Evolutionary conservation across 2,329 filamentous ascomycete genomes (phyloP).

Genomic region (Celoporthe dispersa): DNA sequence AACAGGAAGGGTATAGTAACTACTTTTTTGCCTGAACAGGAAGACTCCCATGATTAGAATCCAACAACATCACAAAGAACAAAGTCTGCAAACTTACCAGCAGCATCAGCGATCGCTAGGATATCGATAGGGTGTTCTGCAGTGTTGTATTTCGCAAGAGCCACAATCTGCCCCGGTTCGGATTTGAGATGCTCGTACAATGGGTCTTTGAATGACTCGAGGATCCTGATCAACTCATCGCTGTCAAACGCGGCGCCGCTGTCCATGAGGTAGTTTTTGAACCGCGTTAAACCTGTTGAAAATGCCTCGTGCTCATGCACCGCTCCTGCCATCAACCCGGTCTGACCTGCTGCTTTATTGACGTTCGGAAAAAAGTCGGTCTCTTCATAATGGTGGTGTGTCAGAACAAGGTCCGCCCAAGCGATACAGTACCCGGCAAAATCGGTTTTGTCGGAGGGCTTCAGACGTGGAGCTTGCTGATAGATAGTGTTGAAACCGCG

Average conservation of each 20-base stretch:
- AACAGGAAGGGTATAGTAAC: conserved; percentile 31
- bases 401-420: conserved; percentile 31
- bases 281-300: neutral
- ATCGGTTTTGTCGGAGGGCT: conserved; percentile 30
- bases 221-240: conserved; percentile 29
- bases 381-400: conserved; percentile 34
- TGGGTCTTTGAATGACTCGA: conserved; percentile 33
- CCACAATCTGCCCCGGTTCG: conserved; percentile 32
- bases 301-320: neutral
- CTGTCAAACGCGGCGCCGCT: conserved; percentile 17
- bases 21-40: conserved; percentile 28
- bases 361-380: conserved; percentile 33
- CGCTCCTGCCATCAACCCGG: conserved; percentile 30
- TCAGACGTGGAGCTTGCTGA: conserved; percentile 31
- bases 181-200: conserved; percentile 31
- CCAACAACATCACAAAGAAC: too few relatives aligned
- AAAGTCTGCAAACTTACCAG: conserved; percentile 22
- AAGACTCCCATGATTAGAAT: too few relatives aligned
- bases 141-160: conserved; percentile 32
- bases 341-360: conserved; percentile 31
- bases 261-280: conserved; percentile 11
- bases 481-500: conserved; percentile 35
- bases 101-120: conserved; percentile 31
- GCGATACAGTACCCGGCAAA: conserved; percentile 33
- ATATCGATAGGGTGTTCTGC: conserved; percentile 33